Base-by-base conservation (phyloP, 352 stramenopile species). In the Phytophthora europaea region DNA sequence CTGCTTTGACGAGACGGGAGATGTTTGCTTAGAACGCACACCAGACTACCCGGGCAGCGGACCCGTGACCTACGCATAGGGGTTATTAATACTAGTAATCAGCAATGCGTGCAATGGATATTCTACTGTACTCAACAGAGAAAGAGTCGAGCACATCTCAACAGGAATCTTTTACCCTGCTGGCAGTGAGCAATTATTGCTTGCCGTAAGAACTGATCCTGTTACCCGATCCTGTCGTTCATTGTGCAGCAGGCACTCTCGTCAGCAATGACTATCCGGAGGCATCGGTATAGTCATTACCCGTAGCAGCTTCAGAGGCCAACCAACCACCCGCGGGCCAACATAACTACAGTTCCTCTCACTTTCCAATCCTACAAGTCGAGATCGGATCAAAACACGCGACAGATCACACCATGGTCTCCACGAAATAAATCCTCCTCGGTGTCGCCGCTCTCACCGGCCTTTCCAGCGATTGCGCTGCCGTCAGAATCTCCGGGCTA, bases 371-470 rank as follows among this genome's bases (percentile, higher is more conserved):
- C 22, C 16, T n/a, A 48, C 16, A 48, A 48, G 40, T 48, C 15
- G 16, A 48, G 40, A 15, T 48, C 40, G 40, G 15, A 48, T 52
- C 45, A 22, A 52, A 16, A 13, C 45, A 26, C 13, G 45, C 36
- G 36, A 43, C 36, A 3, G 12, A 36, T 16, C 12, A 22, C 28
- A 16, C 33, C 16, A 66, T 66, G 47, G 28, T 62, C 9, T 8
- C 45, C 34, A 9, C 36, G 23, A 75, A 58, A 38, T 36, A 47
- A 6, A 54, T 62, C 7, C 3, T 70, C 7, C 15, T 64, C 40
- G 63, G 57, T 28, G 51, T 20, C 56, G 43, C 40, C 13, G 58
- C 62, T 4, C 6, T 76, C n/a, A 9, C 55, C 10, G 22, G 33
- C 36, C 18, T 60, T 13, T 22, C 52, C 51, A 12, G 31, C 47